These are phyloP conservation scores for Lyophyllum semitale DNA, from an alignment of 768 basidiomycete species.

Conservation along the genomic window DNA sequence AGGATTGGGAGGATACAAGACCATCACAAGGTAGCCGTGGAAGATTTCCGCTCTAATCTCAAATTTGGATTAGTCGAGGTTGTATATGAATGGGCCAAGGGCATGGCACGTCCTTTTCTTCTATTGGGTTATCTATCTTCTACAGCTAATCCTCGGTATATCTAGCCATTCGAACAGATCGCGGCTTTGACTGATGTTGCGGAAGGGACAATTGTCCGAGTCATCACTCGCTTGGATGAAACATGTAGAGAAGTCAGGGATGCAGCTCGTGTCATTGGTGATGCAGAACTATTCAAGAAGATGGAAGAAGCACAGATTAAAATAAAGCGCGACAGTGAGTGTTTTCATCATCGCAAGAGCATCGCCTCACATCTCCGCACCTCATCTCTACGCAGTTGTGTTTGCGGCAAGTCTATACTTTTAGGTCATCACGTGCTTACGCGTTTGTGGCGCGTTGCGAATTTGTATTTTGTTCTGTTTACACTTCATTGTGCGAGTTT, in stretches of 20 bases:
- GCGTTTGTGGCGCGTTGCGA: slow-evolving; percentile 9
- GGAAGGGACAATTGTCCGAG: slow-evolving; percentile 95
- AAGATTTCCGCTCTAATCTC: slow-evolving; percentile 75
- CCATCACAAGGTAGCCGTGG: slow-evolving; percentile 72
- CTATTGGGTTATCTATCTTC: not conserved
- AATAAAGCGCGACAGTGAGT: slow-evolving; percentile 96
- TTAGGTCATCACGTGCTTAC: slow-evolving; percentile 34
- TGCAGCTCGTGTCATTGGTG: slow-evolving; percentile 96
- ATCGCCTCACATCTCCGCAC: slow-evolving; percentile 12
- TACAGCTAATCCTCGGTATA: not conserved
- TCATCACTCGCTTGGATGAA: slow-evolving; percentile 94
- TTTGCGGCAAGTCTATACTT: slow-evolving; percentile 90
- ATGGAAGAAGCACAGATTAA: slow-evolving; percentile 95
- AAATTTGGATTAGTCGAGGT: slow-evolving; percentile 95
- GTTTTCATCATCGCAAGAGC: not conserved
- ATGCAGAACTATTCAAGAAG: slow-evolving; percentile 93
- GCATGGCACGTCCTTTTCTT: slow-evolving; percentile 71
- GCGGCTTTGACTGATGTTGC: slow-evolving; percentile 90
- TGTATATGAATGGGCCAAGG: slow-evolving; percentile 99
- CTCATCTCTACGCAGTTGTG: slow-evolving; percentile 56
- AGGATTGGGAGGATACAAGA: slow-evolving; percentile 82
- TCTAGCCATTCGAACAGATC: slow-evolving; percentile 94
- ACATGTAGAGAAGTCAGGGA: slow-evolving; percentile 96
- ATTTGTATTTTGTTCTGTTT: slow-evolving; percentile 14
- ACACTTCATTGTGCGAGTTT: slow-evolving; percentile 7